phyloP scores from a whole-genome alignment of 2,329 filamentous ascomycete genomes.

The Colletotrichum ledebouriae region DNA sequence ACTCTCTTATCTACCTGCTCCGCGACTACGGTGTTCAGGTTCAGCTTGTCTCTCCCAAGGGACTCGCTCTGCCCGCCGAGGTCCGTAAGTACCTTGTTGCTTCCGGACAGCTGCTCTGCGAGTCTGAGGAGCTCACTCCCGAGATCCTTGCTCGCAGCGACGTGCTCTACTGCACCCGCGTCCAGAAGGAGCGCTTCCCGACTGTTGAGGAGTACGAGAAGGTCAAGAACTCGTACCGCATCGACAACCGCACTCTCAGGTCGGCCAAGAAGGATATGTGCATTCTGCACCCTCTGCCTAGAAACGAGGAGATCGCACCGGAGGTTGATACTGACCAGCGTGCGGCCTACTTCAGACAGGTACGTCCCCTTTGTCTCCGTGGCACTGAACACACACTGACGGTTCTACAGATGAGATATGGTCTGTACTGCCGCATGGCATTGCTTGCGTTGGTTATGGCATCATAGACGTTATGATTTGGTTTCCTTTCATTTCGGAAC shows the following conservation, averaged over 20 bases:
- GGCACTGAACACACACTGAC: slow-evolving; percentile 54
- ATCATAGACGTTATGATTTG: slow-evolving; percentile 43
- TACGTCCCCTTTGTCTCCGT: slow-evolving; percentile 63
- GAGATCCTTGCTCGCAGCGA: slow-evolving; percentile 90
- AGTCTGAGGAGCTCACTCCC: slow-evolving; percentile 83
- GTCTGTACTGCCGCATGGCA: slow-evolving; percentile 98
- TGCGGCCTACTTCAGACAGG: slow-evolving; percentile 99
- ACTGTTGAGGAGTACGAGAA: slow-evolving; percentile 83
- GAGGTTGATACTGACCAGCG: slow-evolving; percentile 98
- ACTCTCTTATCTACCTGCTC: slow-evolving; percentile 94
- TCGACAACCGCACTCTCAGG: slow-evolving; percentile 91
- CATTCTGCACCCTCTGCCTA: slow-evolving; percentile 93
- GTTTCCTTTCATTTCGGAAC: slow-evolving; percentile 35
- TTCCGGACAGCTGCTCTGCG: slow-evolving; percentile 82
- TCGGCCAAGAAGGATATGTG: slow-evolving; percentile 93
- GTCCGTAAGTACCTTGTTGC: slow-evolving; percentile 79
- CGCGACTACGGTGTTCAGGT: slow-evolving; percentile 95
- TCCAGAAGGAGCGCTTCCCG: slow-evolving; percentile 97
- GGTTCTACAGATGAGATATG: slow-evolving; percentile 86
- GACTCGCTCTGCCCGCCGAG: slow-evolving; percentile 80
- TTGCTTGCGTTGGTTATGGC: slow-evolving; percentile 91
- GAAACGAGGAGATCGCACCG: slow-evolving; percentile 92
- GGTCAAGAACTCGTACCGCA: slow-evolving; percentile 88
- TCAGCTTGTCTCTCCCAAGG: slow-evolving; percentile 88
- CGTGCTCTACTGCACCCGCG: slow-evolving; percentile 95